These are phyloP conservation scores for Athelia psychrophila DNA, from an alignment of 1,284 basidiomycete species.

Conservation along the genomic window DNA sequence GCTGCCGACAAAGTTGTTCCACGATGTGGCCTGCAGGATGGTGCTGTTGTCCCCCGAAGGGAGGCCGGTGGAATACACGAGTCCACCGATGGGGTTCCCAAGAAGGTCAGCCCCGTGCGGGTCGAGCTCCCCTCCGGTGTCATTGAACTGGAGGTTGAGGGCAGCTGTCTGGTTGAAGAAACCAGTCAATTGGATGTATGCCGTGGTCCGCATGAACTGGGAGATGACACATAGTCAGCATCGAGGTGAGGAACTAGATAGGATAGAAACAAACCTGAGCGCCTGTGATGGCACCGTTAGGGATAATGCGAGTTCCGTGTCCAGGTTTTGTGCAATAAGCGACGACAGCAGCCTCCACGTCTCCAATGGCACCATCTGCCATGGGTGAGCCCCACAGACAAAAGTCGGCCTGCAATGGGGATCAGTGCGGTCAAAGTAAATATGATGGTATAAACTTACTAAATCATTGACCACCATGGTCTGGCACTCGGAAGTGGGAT, in stretches of 20 bases:
- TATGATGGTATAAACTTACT: slow-evolving; percentile 14
- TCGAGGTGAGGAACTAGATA: slow-evolving; percentile 39
- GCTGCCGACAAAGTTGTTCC: slow-evolving; percentile 4
- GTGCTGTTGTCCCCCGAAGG: not conserved
- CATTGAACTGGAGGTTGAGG: slow-evolving; percentile 38
- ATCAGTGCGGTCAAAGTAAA: not conserved
- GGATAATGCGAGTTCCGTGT: slow-evolving; percentile 55
- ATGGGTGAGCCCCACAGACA: slow-evolving; percentile 24
- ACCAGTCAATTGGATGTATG: slow-evolving; percentile 47
- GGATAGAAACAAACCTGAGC: slow-evolving; percentile 48
- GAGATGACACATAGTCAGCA: not conserved
- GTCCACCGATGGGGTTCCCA: slow-evolving; percentile 50
- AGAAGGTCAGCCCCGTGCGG: slow-evolving; percentile 38
- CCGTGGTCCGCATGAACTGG: slow-evolving; percentile 43
- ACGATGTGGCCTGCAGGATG: not conserved
- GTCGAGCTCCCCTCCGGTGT: slow-evolving; percentile 49
- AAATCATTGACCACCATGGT: slow-evolving; percentile 28
- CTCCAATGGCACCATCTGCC: slow-evolving; percentile 26
- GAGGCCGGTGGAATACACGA: slow-evolving; percentile 41
- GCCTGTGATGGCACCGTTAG: slow-evolving; percentile 47
- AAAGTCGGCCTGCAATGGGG: slow-evolving; percentile 17
- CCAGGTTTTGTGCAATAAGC: slow-evolving; percentile 28
- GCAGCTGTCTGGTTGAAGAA: slow-evolving; percentile 40
- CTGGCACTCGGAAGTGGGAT: slow-evolving; percentile 33
- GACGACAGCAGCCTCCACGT: slow-evolving; percentile 36